phyloP scores from a whole-genome alignment of 352 stramenopile species.

The Globisporangium parvum region DNA sequence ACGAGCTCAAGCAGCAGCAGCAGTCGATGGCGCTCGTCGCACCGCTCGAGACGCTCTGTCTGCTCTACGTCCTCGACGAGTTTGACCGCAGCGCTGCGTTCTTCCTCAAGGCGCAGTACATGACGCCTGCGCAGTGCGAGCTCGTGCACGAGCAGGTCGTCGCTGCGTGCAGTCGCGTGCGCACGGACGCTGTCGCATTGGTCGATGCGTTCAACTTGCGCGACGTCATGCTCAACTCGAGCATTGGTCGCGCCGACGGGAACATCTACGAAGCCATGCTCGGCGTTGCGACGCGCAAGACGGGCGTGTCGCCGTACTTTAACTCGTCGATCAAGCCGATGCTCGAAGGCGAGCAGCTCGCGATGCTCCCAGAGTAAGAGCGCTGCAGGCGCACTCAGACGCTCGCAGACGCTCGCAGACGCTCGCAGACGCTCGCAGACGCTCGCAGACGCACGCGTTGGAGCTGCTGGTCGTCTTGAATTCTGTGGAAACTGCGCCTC shows the following conservation, averaged over 20 bases:
- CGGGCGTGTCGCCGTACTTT: conserved; percentile 47
- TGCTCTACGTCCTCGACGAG: conserved; percentile 73
- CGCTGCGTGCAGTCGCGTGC: conserved; percentile 36
- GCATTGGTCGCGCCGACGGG: conserved; percentile 50
- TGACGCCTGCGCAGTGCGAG: conserved; percentile 42
- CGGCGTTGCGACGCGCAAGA: conserved; percentile 30
- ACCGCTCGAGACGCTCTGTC: conserved; percentile 53
- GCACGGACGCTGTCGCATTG: conserved; percentile 56
- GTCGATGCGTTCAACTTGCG: conserved; percentile 73
- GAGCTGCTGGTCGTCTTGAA: too few species aligned
- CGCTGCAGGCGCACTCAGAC: too few species aligned
- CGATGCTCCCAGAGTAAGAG: conserved; percentile 9
- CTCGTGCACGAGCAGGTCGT: conserved; percentile 40
- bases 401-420: too few species aligned
- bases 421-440: too few species aligned
- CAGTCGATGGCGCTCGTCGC: conserved; percentile 27
- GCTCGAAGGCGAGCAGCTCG: conserved; percentile 39
- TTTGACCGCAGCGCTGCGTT: conserved; percentile 51
- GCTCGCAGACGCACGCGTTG: too few species aligned
- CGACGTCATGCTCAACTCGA: conserved; percentile 67
- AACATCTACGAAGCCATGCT: conserved; percentile 72
- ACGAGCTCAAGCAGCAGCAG: conserved; percentile 28
- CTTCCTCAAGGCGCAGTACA: conserved; percentile 54
- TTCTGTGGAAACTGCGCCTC: too few species aligned
- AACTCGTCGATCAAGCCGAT: conserved; percentile 53